phyloP scores from a whole-genome alignment of 805 yeast species.

The Lipomyces spencermartinsiae region DNA sequence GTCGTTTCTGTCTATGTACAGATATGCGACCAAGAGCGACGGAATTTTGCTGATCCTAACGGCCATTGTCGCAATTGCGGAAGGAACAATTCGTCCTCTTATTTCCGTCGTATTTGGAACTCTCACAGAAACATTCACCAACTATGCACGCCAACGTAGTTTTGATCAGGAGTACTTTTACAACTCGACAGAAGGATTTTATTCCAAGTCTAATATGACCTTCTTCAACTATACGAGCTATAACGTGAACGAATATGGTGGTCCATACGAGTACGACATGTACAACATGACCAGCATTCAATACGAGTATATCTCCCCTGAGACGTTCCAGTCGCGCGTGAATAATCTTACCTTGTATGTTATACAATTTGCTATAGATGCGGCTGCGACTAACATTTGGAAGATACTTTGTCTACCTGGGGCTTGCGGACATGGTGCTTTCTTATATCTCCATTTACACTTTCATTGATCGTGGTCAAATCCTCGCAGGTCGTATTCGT shows the following conservation, averaged over 20 bases:
- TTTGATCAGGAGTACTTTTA: constrained; percentile 13
- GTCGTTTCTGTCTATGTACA: constrained; percentile 25
- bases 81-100: constrained; percentile 14
- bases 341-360: constrained; percentile 49
- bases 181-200: constrained; percentile 26
- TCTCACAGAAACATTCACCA: constrained; percentile 22
- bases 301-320: constrained; percentile 23
- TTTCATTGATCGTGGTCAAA: constrained; percentile 50
- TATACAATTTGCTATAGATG: constrained; percentile 48
- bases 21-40: constrained; percentile 31
- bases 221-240: constrained; percentile 10
- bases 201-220: constrained; percentile 9
- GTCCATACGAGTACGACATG: constrained; percentile 17
- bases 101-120: constrained; percentile 19
- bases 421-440: constrained; percentile 17
- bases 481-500: constrained; percentile 49
- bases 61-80: constrained; percentile 13
- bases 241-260: constrained; percentile 17
- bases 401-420: constrained; percentile 13
- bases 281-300: constrained; percentile 14
- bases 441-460: constrained; percentile 45
- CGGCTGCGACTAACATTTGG: no score
- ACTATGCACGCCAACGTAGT: constrained; percentile 39
- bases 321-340: constrained; percentile 45
- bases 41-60: constrained; percentile 12